Conservation (phyloP, 345 rosid genomes). For the Stellera chamaejasme region DNA sequence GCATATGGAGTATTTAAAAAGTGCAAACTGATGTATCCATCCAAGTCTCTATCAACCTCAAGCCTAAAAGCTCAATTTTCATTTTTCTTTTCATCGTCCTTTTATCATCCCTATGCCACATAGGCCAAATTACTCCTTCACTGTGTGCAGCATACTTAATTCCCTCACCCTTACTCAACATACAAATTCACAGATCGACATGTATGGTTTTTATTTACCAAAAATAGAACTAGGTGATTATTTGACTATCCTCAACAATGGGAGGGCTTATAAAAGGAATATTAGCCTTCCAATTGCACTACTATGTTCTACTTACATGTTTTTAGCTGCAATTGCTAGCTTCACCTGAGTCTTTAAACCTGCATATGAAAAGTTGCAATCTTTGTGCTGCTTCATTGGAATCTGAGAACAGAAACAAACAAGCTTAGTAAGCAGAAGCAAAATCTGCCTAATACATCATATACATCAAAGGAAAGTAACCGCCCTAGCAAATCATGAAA, state of each 20-base stretch:
- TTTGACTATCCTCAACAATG: too few relatives aligned
- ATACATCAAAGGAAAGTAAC: slow-evolving; percentile 2
- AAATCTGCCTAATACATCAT: slow-evolving; percentile 1
- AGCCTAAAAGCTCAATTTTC: too few relatives aligned
- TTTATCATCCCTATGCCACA: too few relatives aligned
- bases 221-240: too few relatives aligned
- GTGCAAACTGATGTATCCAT: too few relatives aligned
- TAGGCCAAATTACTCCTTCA: too few relatives aligned
- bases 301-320: slow-evolving; percentile 42
- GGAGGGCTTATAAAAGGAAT: neutral
- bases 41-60: too few relatives aligned
- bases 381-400: slow-evolving; percentile 86
- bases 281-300: slow-evolving; percentile 9
- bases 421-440: neutral
- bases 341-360: slow-evolving; percentile 96
- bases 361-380: slow-evolving; percentile 92
- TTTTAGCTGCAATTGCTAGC: slow-evolving; percentile 77
- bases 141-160: too few relatives aligned
- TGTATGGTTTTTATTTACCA: too few relatives aligned
- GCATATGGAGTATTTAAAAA: neutral
- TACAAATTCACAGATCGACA: neutral
- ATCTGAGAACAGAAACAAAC: slow-evolving; percentile 31
- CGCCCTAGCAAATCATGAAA: slow-evolving; percentile 2
- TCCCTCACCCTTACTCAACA: too few relatives aligned
- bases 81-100: too few relatives aligned